Conservation (phyloP, 169 alveolate genomes). For the Theileria annulata region DNA sequence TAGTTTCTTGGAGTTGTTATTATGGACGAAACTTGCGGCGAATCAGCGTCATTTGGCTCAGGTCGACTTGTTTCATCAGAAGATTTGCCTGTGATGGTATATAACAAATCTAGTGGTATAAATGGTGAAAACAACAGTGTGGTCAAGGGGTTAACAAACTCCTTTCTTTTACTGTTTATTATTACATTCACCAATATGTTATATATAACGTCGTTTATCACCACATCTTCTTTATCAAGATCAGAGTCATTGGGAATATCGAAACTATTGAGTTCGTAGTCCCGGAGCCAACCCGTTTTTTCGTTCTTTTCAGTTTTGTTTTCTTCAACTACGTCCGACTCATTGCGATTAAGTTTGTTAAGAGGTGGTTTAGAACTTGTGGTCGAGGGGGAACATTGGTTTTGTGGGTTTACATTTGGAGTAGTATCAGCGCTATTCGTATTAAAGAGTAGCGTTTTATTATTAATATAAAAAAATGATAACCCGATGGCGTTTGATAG, state of each 20-base stretch:
- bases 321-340: not conserved
- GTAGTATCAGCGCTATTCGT: not conserved
- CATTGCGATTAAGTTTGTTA: not conserved
- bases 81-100: not conserved
- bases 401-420: not conserved
- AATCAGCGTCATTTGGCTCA: not conserved
- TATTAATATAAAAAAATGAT: constrained; percentile 31
- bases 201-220: constrained; percentile 10
- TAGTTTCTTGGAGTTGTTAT: constrained; percentile 5
- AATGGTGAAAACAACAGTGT: constrained; percentile 15
- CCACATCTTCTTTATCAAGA: not conserved
- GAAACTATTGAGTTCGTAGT: not conserved
- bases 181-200: constrained; percentile 3
- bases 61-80: not conserved
- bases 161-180: constrained; percentile 7
- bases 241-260: not conserved
- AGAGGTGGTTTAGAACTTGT: not conserved
- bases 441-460: constrained; percentile 39
- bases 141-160: constrained; percentile 14
- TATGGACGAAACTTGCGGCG: not conserved
- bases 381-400: constrained; percentile 6
- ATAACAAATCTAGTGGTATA: constrained; percentile 1
- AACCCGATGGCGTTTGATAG: constrained; percentile 36
- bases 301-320: not conserved
- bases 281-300: not conserved